These are phyloP conservation scores for Pulicaria dysenterica DNA, from an alignment of 129 eudicot genomes.

Conservation along the genomic window DNA sequence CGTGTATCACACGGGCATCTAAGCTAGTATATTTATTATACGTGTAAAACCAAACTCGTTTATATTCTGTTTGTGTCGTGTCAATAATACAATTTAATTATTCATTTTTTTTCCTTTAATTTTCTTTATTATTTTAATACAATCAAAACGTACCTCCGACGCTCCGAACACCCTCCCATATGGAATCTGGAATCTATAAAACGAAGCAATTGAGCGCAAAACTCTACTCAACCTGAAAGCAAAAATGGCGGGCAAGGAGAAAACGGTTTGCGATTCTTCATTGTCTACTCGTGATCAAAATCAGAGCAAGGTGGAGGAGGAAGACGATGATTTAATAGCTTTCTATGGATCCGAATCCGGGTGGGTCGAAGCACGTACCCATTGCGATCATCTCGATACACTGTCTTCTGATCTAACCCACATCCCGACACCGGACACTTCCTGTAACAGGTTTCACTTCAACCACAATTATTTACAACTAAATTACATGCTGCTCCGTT, in stretches of 20 bases:
- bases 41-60: too few species aligned
- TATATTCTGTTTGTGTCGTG: too few species aligned
- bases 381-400: slow-evolving; percentile 72
- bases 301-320: slow-evolving; percentile 23
- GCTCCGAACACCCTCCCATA: not conserved
- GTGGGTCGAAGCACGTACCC: slow-evolving; percentile 93
- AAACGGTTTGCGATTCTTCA: slow-evolving; percentile 32
- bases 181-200: not conserved
- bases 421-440: slow-evolving; percentile 81
- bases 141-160: not conserved
- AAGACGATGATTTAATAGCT: slow-evolving; percentile 43
- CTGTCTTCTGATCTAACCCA: slow-evolving; percentile 71
- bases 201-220: not conserved
- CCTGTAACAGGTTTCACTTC: slow-evolving; percentile 63
- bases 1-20: too few species aligned
- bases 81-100: too few species aligned
- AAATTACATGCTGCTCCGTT: not conserved
- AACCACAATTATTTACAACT: slow-evolving; percentile 17
- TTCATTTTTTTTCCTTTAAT: too few species aligned
- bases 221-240: not conserved
- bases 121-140: too few species aligned
- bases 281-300: slow-evolving; percentile 42
- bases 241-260: slow-evolving; percentile 37
- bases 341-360: slow-evolving; percentile 58
- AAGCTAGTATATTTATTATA: too few species aligned